Evolutionary conservation across 768 basidiomycete genomes (phyloP), one percentile per base, ranked within the genome.

Genomic region (Phylloporus scabripes): DNA sequence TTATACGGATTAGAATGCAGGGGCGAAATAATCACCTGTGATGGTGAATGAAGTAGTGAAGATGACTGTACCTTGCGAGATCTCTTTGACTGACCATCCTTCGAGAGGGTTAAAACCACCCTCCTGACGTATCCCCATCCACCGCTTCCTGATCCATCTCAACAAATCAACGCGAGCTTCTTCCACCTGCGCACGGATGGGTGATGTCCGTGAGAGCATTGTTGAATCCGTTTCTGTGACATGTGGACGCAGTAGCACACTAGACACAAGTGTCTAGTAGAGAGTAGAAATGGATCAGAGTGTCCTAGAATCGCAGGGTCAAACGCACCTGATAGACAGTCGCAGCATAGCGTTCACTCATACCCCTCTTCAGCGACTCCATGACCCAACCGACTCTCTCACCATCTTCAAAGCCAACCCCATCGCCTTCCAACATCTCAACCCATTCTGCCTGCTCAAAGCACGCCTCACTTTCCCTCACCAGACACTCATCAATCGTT

Each of bases 21-120:
- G 11, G 23, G 28, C 7, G 10, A 28, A 33, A 12, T 3, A 10
- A 20, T 45, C 8, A 21, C 29, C 15, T 5, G 10, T 14, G 18
- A 4, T 20, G 17, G 20, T 20, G 37, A 38, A 21, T 38, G 37
- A 21, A 38, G 31, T 2, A 26, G 43, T 33, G 11, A 5, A 40
- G 26, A 28, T 21, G 28, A 37, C 20, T 56, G 12, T 31, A 67
- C 67, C 67, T 54, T 65, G 67, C 3, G 67, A 65, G 34, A 98
- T 91, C 61, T 97, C 95, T 63, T 91, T 85, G 46, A 94, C 64
- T 0, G 87, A 82, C 91, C 92, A 96, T 4, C 76, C 77, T 42
- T 95, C 91, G n/a, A 98, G 73, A 4, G 69, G 62, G 44, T 86
- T 83, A 58, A 97, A 95, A 0, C 88, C 90, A n/a, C 81, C 79